Evolutionary conservation across 129 eudicot species (phyloP).

Genomic region (Daucus carota): DNA sequence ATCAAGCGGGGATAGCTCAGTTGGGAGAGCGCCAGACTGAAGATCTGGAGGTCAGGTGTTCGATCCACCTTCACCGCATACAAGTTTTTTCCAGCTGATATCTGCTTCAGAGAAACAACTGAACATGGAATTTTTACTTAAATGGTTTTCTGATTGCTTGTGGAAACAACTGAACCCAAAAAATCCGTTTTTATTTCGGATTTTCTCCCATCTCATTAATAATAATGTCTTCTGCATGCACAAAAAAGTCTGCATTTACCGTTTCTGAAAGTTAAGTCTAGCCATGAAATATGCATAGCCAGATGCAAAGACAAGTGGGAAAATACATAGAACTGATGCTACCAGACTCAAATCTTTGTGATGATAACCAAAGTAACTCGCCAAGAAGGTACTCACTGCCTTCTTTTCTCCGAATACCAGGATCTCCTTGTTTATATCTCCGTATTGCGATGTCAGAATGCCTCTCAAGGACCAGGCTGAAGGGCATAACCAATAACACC

Average conservation of each 20-base stretch:
- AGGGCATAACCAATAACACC: conserved; percentile 25
- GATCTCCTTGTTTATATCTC: conserved; percentile 13
- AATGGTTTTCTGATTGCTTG: too few species aligned
- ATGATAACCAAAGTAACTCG: conserved; percentile 19
- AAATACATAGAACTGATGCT: not conserved
- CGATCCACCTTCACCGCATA: conserved; percentile 99
- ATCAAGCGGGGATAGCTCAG: conserved; percentile 94
- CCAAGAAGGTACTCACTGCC: conserved; percentile 8
- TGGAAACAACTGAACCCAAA: too few species aligned
- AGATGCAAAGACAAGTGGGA: conserved; percentile 18
- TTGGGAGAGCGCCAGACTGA: conserved; percentile 99
- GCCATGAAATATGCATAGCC: conserved; percentile 6
- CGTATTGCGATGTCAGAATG: conserved; percentile 19
- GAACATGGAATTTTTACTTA: not conserved
- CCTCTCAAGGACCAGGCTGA: conserved; percentile 24
- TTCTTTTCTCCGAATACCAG: conserved; percentile 1
- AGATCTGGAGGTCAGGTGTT: conserved; percentile 99
- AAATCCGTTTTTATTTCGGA: too few species aligned
- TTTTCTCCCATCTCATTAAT: too few species aligned
- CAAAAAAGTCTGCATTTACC: not conserved
- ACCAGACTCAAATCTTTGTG: conserved; percentile 8
- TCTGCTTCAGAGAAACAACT: too few species aligned
- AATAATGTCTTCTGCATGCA: too few species aligned
- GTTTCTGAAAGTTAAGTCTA: conserved; percentile 22
- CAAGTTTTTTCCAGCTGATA: too few species aligned